Conservation (phyloP, 176 grass and related monocot species). For the Secale cereale region DNA sequence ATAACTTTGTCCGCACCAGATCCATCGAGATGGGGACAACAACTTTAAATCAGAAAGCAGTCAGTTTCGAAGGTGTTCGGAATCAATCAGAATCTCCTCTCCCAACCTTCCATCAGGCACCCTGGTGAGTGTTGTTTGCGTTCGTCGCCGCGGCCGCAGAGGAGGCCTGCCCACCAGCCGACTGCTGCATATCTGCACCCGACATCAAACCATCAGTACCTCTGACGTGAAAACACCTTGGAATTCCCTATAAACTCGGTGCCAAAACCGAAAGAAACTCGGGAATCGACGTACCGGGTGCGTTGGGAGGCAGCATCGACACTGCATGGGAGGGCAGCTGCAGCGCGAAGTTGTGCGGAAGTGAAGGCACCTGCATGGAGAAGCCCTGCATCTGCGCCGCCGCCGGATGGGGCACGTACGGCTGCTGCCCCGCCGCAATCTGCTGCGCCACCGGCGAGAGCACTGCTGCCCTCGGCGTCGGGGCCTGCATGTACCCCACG, state of each 20-base stretch:
- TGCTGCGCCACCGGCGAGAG: conserved; percentile 32
- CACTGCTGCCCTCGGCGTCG: conserved; percentile 12
- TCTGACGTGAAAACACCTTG: neutral
- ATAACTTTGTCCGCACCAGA: conserved; percentile 47
- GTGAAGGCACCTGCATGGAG: conserved; percentile 30
- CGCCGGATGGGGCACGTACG: conserved; percentile 42
- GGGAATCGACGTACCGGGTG: conserved; percentile 15
- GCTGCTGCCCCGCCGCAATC: conserved; percentile 11
- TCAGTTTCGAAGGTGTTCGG: conserved; percentile 6
- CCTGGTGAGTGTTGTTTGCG: neutral
- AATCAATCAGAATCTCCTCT: neutral
- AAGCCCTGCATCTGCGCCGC: conserved; percentile 41
- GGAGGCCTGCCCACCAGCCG: conserved; percentile 17
- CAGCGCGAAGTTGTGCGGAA: conserved; percentile 45
- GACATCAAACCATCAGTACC: neutral
- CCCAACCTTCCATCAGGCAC: conserved; percentile 17
- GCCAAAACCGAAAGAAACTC: neutral
- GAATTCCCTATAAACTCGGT: neutral
- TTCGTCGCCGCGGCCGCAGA: neutral
- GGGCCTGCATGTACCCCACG: conserved; percentile 49
- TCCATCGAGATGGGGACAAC: conserved; percentile 18
- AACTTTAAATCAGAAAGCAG: neutral
- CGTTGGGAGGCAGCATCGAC: conserved; percentile 21
- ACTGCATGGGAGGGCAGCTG: conserved; percentile 48
- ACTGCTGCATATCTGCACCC: conserved; percentile 31